phyloP scores from a whole-genome alignment of 768 basidiomycete species.

The Russula foetens region DNA sequence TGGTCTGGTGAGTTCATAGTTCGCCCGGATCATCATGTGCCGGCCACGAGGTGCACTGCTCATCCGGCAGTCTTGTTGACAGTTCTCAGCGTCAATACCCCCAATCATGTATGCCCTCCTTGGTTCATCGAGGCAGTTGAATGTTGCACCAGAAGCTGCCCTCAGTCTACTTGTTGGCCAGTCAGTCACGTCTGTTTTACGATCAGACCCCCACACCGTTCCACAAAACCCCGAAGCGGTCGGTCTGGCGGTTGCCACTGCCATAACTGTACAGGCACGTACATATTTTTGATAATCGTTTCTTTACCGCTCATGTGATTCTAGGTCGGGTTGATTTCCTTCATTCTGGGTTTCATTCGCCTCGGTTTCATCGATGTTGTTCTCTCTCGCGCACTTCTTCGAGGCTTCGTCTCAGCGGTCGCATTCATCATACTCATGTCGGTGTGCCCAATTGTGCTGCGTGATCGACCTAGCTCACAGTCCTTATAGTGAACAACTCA shows the following conservation, averaged over 20 bases:
- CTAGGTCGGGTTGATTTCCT: conserved; percentile 79
- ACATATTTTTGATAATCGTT: background rate
- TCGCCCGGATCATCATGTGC: background rate
- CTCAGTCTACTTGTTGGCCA: conserved; percentile 84
- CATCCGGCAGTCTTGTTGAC: background rate
- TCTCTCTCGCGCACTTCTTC: conserved; percentile 77
- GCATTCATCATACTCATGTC: conserved; percentile 82
- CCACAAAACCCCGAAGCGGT: conserved; percentile 40
- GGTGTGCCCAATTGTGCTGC: conserved; percentile 23
- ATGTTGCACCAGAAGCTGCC: conserved; percentile 85
- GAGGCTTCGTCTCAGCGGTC: conserved; percentile 82
- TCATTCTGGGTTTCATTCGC: conserved; percentile 77
- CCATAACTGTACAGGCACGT: conserved; percentile 75
- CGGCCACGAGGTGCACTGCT: background rate
- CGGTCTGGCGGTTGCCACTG: conserved; percentile 63
- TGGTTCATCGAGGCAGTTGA: conserved; percentile 75
- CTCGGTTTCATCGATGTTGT: conserved; percentile 93
- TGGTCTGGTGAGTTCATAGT: conserved; percentile 55
- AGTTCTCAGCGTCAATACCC: conserved; percentile 84
- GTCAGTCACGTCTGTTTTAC: conserved; percentile 62
- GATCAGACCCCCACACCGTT: conserved; percentile 24
- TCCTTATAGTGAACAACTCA: conserved; percentile 59
- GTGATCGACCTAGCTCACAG: background rate
- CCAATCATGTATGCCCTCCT: conserved; percentile 86
- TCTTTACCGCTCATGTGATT: background rate